These are phyloP conservation scores for Verticillium isaacii DNA, from an alignment of 2,329 filamentous ascomycete genomes.

Conservation along the genomic window DNA sequence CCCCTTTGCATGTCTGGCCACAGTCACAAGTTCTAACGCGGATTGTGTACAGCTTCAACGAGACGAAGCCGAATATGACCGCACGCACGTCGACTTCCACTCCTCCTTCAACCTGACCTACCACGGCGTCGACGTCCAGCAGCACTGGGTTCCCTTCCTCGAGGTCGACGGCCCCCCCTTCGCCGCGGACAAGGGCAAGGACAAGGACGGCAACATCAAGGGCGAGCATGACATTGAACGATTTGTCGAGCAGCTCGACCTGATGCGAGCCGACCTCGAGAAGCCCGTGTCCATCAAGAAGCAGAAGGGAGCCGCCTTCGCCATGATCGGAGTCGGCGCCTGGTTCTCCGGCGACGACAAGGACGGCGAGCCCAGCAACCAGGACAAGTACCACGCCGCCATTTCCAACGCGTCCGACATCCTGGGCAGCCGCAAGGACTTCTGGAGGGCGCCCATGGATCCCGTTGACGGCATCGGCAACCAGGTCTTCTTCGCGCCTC, in stretches of 20 bases:
- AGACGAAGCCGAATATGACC: not conserved
- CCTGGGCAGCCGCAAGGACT: conserved; percentile 15
- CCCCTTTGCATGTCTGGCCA: not conserved
- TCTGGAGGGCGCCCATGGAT: conserved; percentile 14
- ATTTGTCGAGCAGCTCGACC: conserved; percentile 16
- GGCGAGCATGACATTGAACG: conserved; percentile 8
- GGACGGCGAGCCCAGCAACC: conserved; percentile 8
- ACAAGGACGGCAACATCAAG: not conserved
- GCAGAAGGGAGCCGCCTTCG: conserved; percentile 15
- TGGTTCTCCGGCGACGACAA: conserved; percentile 16
- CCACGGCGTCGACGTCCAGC: conserved; percentile 43
- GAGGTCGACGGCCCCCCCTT: conserved; percentile 30
- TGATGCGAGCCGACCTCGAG: conserved; percentile 15
- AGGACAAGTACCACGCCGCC: conserved; percentile 16
- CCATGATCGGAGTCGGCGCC: conserved; percentile 19
- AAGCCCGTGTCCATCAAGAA: conserved; percentile 7
- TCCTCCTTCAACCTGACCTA: conserved; percentile 27
- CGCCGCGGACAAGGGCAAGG: not conserved
- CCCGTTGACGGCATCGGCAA: conserved; percentile 20
- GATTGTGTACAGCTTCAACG: not conserved
- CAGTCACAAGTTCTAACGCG: not conserved
- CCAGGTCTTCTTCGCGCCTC: conserved; percentile 22
- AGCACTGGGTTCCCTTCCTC: conserved; percentile 59
- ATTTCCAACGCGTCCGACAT: conserved; percentile 14
- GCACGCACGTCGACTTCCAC: not conserved